A percentile compares a stretch with the other conserved stretches of the same genome.
Evolutionary conservation across 345 rosid species (phyloP).

Genomic region (Heritiera fomes): DNA sequence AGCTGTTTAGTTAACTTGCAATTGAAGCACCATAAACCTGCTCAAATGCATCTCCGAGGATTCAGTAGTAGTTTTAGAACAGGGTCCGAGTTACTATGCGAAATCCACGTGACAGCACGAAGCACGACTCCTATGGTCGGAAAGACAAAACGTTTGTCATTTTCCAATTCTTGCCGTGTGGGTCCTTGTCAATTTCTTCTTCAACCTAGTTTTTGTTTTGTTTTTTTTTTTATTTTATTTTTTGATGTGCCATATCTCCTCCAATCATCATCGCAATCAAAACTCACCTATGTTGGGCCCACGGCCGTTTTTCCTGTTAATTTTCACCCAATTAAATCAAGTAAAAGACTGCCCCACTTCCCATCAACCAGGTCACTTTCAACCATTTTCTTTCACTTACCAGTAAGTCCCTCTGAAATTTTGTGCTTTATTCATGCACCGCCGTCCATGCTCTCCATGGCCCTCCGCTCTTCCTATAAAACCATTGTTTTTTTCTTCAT

Average conservation of each 20-base stretch:
- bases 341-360: background rate
- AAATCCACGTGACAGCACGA: background rate
- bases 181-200: background rate
- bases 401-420: background rate
- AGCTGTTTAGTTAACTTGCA: no score
- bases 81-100: background rate
- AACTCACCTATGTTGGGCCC: slow-evolving; percentile 10
- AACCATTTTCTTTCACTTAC: background rate
- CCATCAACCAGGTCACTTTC: background rate
- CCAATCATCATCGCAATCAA: background rate
- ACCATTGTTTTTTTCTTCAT: background rate
- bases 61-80: background rate
- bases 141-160: background rate
- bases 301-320: slow-evolving; percentile 14
- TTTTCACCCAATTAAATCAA: background rate
- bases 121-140: background rate
- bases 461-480: background rate
- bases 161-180: background rate
- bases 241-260: slow-evolving; percentile 1
- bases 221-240: no score
- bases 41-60: background rate
- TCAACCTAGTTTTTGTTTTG: background rate
- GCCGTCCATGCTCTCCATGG: background rate
- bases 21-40: no score
- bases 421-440: background rate